These are phyloP conservation scores for Novymonas esmeraldas DNA, from an alignment of 208 protist genomes.

Conservation along the genomic window DNA sequence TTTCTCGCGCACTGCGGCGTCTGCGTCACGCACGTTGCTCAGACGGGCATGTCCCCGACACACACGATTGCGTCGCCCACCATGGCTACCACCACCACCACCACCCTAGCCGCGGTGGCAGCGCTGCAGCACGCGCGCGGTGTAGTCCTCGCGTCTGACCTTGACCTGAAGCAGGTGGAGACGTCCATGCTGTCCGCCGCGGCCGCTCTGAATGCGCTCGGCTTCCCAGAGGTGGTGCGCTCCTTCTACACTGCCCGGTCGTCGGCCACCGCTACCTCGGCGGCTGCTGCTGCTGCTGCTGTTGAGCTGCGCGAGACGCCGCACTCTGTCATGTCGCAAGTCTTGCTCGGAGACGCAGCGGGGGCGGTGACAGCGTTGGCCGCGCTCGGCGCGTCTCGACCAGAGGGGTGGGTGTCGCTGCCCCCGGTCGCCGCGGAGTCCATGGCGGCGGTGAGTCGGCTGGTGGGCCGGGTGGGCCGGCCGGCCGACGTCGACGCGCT, in stretches of 20 bases:
- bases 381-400: conserved; percentile 48
- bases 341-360: conserved; percentile 39
- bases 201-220: conserved; percentile 56
- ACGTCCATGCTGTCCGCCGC: conserved; percentile 68
- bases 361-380: conserved; percentile 48
- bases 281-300: conserved; percentile 1
- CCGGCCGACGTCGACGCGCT: conserved; percentile 47
- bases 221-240: conserved; percentile 36
- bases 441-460: conserved; percentile 46
- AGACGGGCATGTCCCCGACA: too few species aligned
- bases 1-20: conserved; percentile 82
- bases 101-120: neutral
- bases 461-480: conserved; percentile 53
- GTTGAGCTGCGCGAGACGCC: conserved; percentile 67
- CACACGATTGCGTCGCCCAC: conserved; percentile 22
- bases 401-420: conserved; percentile 73
- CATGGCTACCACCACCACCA: conserved; percentile 11
- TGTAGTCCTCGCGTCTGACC: conserved; percentile 25
- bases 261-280: too few species aligned
- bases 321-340: conserved; percentile 65
- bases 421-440: conserved; percentile 42
- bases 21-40: conserved; percentile 23
- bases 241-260: conserved; percentile 43
- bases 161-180: conserved; percentile 43
- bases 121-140: conserved; percentile 40